Evolutionary conservation across 1,139 yeast species (phyloP).

Genomic region (Saccharomyces uvarum): DNA sequence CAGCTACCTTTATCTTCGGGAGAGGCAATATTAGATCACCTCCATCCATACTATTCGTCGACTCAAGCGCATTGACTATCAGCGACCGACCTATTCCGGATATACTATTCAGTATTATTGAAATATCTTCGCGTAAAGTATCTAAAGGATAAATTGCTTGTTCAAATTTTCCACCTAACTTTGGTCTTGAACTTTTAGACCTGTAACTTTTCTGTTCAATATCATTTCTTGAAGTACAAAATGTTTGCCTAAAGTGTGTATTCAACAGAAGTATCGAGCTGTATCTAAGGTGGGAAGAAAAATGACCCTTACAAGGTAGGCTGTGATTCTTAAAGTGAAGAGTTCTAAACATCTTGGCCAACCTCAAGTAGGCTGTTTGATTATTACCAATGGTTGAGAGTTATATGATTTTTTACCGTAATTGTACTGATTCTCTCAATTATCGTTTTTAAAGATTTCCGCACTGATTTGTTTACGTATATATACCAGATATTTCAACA

Average conservation of each 20-base stretch:
- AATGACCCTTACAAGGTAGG: background rate
- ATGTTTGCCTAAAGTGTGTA: background rate
- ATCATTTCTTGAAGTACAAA: background rate
- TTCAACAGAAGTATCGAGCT: background rate
- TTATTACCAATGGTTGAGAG: background rate
- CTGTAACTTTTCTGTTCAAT: background rate
- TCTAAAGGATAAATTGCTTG: background rate
- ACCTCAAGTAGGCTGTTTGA: background rate
- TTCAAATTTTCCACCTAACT: background rate
- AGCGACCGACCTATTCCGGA: slow-evolving; percentile 1
- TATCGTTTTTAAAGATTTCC: no score
- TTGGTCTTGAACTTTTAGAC: background rate
- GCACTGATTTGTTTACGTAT: no score
- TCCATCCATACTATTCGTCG: background rate
- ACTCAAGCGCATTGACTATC: slow-evolving; percentile 1
- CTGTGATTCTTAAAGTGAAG: background rate
- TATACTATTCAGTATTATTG: background rate
- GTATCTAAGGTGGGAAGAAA: background rate
- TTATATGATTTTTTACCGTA: background rate
- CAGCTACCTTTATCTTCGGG: slow-evolving; percentile 1
- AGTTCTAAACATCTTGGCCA: background rate
- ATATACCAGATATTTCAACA: no score
- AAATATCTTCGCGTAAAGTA: background rate
- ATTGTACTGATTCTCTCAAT: background rate
- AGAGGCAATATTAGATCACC: slow-evolving; percentile 6